Percentiles rank a stretch among this genome's conserved stretches.
These are phyloP conservation scores for Pythium coloratum DNA, from an alignment of 352 stramenopile species.

Conservation along the genomic window DNA sequence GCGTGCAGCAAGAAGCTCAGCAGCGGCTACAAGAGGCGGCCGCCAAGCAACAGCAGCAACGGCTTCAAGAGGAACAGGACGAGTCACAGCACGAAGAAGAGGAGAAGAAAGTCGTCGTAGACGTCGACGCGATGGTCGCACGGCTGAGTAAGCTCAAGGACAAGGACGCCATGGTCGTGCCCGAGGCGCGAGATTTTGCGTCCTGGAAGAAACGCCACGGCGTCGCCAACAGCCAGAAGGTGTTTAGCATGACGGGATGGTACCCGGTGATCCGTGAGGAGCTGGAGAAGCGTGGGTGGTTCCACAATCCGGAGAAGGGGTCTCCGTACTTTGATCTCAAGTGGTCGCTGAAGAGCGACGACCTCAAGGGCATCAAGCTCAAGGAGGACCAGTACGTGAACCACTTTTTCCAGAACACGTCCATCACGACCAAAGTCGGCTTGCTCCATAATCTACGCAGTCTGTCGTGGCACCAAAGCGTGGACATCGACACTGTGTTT, in stretches of 20 bases:
- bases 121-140: conserved; percentile 73
- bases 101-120: conserved; percentile 34
- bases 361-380: conserved; percentile 77
- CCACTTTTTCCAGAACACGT: conserved; percentile 91
- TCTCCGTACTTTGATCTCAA: conserved; percentile 92
- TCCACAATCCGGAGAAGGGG: conserved; percentile 78
- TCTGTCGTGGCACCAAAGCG: conserved; percentile 79
- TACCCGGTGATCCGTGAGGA: conserved; percentile 91
- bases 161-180: conserved; percentile 60
- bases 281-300: conserved; percentile 88
- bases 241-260: conserved; percentile 92
- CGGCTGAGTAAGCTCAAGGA: conserved; percentile 77
- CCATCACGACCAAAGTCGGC: conserved; percentile 91
- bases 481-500: conserved; percentile 83
- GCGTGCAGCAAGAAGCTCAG: conserved; percentile 55
- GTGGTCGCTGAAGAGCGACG: conserved; percentile 89
- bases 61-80: conserved; percentile 35
- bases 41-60: conserved; percentile 29
- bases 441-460: conserved; percentile 83
- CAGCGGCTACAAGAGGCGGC: conserved; percentile 57
- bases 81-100: conserved; percentile 35
- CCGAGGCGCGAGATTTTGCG: conserved; percentile 76
- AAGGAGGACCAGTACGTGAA: conserved; percentile 89
- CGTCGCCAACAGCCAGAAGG: conserved; percentile 70
- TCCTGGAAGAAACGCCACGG: conserved; percentile 91